Percentiles rank a stretch among this genome's conserved stretches.
phyloP scores from a whole-genome alignment of 2,329 filamentous ascomycete genomes.

The Phialocephala sp. region DNA sequence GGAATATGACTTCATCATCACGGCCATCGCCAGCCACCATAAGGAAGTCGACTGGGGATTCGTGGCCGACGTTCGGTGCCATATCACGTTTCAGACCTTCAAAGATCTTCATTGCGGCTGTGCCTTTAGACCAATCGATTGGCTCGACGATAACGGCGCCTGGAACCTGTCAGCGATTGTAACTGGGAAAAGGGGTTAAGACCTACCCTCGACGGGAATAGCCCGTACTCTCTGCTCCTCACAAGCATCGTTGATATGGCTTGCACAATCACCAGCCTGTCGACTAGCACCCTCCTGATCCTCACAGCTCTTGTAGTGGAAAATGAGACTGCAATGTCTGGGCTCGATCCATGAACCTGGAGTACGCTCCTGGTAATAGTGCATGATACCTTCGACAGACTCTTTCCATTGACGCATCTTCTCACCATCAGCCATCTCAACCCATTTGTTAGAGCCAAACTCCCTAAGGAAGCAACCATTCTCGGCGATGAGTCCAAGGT shows the following conservation, averaged over 20 bases:
- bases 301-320: slow-evolving; percentile 85
- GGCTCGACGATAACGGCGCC: slow-evolving; percentile 83
- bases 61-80: slow-evolving; percentile 42
- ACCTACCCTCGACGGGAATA: slow-evolving; percentile 69
- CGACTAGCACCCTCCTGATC: slow-evolving; percentile 77
- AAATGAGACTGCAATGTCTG: slow-evolving; percentile 88
- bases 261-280: slow-evolving; percentile 87
- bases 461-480: slow-evolving; percentile 91
- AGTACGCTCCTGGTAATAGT: slow-evolving; percentile 88
- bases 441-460: slow-evolving; percentile 72
- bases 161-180: slow-evolving; percentile 26
- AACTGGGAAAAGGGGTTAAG: neutral
- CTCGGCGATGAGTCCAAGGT: slow-evolving; percentile 89
- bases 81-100: slow-evolving; percentile 56
- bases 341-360: slow-evolving; percentile 89
- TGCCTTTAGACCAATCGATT: slow-evolving; percentile 85
- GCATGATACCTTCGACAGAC: slow-evolving; percentile 80
- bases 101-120: slow-evolving; percentile 78
- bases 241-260: slow-evolving; percentile 94
- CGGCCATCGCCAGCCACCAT: slow-evolving; percentile 90
- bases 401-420: slow-evolving; percentile 81
- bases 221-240: slow-evolving; percentile 84
- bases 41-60: slow-evolving; percentile 74
- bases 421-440: slow-evolving; percentile 73
- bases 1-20: slow-evolving; percentile 92